These are phyloP conservation scores for Sutorius eximius DNA, from an alignment of 1,284 basidiomycete species.

Conservation along the genomic window DNA sequence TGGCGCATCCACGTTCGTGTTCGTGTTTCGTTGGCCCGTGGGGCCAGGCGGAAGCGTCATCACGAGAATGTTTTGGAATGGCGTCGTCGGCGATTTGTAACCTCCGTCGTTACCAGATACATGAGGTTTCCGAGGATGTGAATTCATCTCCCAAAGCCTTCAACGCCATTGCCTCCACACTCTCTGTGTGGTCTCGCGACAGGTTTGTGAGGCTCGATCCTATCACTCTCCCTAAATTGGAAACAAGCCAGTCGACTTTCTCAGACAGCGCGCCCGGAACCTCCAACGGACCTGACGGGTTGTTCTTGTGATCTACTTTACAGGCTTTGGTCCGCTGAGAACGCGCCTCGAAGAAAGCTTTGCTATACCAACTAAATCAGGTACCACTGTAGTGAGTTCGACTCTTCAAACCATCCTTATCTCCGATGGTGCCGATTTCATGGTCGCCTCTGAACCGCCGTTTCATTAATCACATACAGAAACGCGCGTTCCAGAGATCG, in stretches of 20 bases:
- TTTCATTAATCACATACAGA: not conserved
- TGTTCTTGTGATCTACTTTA: not conserved
- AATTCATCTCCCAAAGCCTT: not conserved
- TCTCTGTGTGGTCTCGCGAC: not conserved
- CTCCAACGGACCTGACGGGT: not conserved
- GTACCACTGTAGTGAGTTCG: constrained; percentile 12
- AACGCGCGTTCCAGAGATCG: not conserved
- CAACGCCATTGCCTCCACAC: not conserved
- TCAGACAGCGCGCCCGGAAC: not conserved
- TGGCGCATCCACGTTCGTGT: not conserved
- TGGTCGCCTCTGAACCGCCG: not conserved
- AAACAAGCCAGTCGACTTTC: constrained; percentile 10
- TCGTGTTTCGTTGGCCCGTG: not conserved
- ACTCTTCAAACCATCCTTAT: not conserved
- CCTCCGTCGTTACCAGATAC: constrained; percentile 24
- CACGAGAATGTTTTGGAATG: constrained; percentile 6
- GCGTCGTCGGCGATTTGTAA: constrained; percentile 20
- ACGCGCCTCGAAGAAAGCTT: not conserved
- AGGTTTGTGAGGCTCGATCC: not conserved
- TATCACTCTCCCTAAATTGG: constrained; percentile 2
- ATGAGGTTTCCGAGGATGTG: not conserved
- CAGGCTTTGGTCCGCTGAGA: not conserved
- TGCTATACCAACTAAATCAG: not conserved
- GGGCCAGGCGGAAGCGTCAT: constrained; percentile 8
- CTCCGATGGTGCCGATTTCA: not conserved